Conservation (phyloP, 306 rosid species). For the Trichosanthes cucumerina region DNA sequence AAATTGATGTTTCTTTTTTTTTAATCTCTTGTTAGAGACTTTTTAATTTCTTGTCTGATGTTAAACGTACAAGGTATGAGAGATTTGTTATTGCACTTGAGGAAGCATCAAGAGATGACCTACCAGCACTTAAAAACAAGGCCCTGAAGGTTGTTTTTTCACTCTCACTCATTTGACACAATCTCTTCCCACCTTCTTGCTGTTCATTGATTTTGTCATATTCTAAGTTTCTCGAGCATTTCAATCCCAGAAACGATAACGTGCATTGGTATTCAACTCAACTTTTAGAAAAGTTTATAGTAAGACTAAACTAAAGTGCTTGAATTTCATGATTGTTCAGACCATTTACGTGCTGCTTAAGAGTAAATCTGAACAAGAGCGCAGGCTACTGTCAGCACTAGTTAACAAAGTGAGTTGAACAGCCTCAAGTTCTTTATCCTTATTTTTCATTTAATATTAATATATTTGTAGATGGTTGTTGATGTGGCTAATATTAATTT, state of each 20-base stretch:
- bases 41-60: neutral
- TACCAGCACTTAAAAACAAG: constrained; percentile 72
- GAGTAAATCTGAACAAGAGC: constrained; percentile 96
- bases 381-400: constrained; percentile 71
- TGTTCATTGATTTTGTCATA: neutral
- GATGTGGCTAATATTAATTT: constrained; percentile 1
- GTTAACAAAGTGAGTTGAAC: constrained; percentile 74
- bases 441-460: neutral
- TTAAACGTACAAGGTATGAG: constrained; percentile 56
- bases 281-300: neutral
- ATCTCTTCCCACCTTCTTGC: neutral
- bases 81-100: constrained; percentile 79
- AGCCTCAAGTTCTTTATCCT: neutral
- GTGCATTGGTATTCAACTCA: neutral
- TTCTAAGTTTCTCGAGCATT: neutral
- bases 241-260: neutral
- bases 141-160: constrained; percentile 60
- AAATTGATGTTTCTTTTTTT: neutral
- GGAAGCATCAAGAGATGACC: constrained; percentile 94
- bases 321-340: constrained; percentile 27
- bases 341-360: constrained; percentile 57
- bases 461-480: constrained; percentile 5
- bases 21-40: neutral
- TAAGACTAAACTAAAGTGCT: neutral
- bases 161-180: neutral